These are phyloP conservation scores for Erucastrum elatum DNA, from an alignment of 345 rosid genomes.

Conservation along the genomic window DNA sequence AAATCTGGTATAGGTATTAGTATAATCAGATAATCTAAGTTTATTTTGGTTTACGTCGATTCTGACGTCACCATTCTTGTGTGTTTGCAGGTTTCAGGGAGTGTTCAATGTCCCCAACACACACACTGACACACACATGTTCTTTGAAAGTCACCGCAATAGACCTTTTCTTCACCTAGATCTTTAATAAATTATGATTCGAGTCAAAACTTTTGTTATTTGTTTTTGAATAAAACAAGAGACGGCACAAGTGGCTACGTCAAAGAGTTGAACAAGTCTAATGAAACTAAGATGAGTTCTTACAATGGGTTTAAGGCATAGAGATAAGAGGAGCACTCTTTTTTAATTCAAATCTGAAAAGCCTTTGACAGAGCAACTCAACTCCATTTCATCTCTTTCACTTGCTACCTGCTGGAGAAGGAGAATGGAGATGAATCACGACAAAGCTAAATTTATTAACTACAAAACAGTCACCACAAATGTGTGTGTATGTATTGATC, in stretches of 20 bases:
- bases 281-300: slow-evolving; percentile 13
- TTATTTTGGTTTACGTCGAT: slow-evolving; percentile 6
- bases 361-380: slow-evolving; percentile 18
- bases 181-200: neutral
- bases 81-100: neutral
- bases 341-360: slow-evolving; percentile 22
- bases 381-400: slow-evolving; percentile 10
- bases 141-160: neutral
- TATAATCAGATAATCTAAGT: neutral
- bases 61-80: slow-evolving; percentile 8
- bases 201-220: neutral
- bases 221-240: slow-evolving; percentile 8
- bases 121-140: neutral
- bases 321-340: slow-evolving; percentile 10
- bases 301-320: slow-evolving; percentile 36
- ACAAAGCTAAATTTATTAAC: neutral
- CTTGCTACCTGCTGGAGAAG: slow-evolving; percentile 34
- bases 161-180: slow-evolving; percentile 10
- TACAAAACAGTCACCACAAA: neutral
- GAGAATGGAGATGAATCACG: slow-evolving; percentile 23
- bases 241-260: slow-evolving; percentile 12
- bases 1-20: slow-evolving; percentile 13
- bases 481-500: slow-evolving; percentile 19
- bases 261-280: slow-evolving; percentile 18
- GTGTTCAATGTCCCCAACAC: slow-evolving; percentile 17